phyloP scores from a whole-genome alignment of 164 flowering plant species.

The Piper longum region DNA sequence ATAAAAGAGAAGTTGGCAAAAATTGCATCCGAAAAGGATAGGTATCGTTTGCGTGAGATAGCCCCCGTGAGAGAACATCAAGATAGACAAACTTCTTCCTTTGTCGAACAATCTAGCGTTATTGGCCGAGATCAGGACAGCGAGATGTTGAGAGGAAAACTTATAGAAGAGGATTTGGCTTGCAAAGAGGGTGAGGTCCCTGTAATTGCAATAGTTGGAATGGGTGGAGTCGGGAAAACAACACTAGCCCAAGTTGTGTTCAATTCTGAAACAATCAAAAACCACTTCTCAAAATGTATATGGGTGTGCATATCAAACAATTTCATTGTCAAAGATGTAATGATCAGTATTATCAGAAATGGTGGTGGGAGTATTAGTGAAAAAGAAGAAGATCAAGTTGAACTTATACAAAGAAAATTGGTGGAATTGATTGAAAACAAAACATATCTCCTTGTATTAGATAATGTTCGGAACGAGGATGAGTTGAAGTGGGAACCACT shows the following conservation, averaged over 20 bases:
- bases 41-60: not conserved
- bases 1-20: not conserved
- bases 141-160: not conserved
- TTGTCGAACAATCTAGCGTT: not conserved
- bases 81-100: not conserved
- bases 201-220: conserved; percentile 6
- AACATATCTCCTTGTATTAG: conserved; percentile 7
- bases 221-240: conserved; percentile 9
- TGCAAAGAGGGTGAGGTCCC: not conserved
- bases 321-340: not conserved
- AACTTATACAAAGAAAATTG: not conserved
- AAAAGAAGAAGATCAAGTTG: not conserved
- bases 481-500: conserved; percentile 2
- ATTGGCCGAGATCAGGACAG: conserved; percentile 1
- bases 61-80: not conserved
- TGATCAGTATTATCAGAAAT: not conserved
- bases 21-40: conserved; percentile 1
- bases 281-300: not conserved
- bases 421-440: not conserved
- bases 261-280: not conserved
- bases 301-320: conserved; percentile 5
- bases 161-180: not conserved
- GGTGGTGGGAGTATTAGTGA: not conserved
- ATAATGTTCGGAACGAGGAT: conserved; percentile 7
- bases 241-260: conserved; percentile 6